Evolutionary conservation across 2,329 filamentous ascomycete species (phyloP).

Genomic region (Chalaropsis ovoidea): DNA sequence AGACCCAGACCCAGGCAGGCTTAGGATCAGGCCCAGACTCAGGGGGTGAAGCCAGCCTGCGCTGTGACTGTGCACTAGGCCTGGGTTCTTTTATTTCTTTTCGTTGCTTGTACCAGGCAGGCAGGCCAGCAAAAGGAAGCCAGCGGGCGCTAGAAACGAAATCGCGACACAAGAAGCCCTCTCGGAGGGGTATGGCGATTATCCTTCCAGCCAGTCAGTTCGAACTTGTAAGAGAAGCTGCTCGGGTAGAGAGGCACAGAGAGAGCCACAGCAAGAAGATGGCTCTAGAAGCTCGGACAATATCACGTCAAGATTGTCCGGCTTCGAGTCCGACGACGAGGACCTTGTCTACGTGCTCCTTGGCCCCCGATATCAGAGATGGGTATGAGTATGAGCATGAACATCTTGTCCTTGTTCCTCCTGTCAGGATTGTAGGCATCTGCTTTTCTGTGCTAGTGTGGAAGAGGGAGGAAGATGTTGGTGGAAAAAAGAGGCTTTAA

Average conservation of each 20-base stretch:
- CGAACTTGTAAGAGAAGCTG: too few species aligned
- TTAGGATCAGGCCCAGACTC: not conserved
- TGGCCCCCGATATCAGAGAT: not conserved
- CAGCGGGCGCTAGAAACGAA: not conserved
- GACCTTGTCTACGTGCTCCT: not conserved
- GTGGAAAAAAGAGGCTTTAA: too few species aligned
- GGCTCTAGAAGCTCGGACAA: constrained; percentile 4
- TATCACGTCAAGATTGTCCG: not conserved
- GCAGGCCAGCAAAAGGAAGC: not conserved
- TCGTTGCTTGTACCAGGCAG: not conserved
- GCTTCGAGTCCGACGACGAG: not conserved
- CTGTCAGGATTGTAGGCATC: not conserved
- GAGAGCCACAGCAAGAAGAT: not conserved
- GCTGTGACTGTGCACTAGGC: too few species aligned
- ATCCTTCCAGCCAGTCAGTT: too few species aligned
- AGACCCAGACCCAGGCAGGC: not conserved
- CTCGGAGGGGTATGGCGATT: not conserved
- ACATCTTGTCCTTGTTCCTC: not conserved
- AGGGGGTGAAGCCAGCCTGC: not conserved
- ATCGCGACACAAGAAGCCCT: not conserved
- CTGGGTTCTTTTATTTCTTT: not conserved
- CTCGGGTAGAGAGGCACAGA: not conserved
- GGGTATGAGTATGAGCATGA: not conserved
- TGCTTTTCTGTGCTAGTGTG: too few species aligned
- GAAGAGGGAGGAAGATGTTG: too few species aligned